A percentile compares a stretch with the other conserved stretches of the same genome.
phyloP scores from a whole-genome alignment of 805 yeast species.

The Kazachstania bromeliacearum region DNA sequence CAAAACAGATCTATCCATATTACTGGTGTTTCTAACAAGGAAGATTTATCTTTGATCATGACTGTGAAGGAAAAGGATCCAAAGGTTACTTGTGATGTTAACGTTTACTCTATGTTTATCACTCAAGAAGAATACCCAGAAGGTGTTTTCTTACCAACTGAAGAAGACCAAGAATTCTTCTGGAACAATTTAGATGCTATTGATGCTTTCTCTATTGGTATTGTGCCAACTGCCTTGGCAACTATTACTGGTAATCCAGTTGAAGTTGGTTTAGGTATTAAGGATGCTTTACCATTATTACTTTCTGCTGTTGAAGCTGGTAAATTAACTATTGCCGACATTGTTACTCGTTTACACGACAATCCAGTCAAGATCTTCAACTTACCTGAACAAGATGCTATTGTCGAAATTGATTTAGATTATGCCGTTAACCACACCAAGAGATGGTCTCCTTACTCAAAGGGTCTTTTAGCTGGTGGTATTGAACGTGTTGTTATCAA shows the following conservation, averaged over 20 bases:
- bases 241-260: slow-evolving; percentile 50
- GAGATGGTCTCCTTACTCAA: slow-evolving; percentile 47
- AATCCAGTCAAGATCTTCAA: slow-evolving; percentile 78
- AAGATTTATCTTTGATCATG: slow-evolving; percentile 73
- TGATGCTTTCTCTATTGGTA: slow-evolving; percentile 84
- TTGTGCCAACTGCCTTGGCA: slow-evolving; percentile 65
- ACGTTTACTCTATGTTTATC: slow-evolving; percentile 69
- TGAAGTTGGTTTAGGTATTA: slow-evolving; percentile 66
- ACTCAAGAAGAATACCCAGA: slow-evolving; percentile 63
- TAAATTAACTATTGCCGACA: slow-evolving; percentile 61
- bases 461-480: slow-evolving; percentile 58
- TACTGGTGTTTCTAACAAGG: slow-evolving; percentile 71
- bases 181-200: slow-evolving; percentile 67
- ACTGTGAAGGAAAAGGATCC: slow-evolving; percentile 78
- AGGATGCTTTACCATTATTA: slow-evolving; percentile 74
- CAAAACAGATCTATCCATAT: slow-evolving; percentile 80
- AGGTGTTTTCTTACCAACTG: slow-evolving; percentile 66
- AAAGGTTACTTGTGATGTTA: slow-evolving; percentile 82
- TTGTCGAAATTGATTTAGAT: slow-evolving; percentile 77
- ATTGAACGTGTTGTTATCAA: slow-evolving; percentile 80
- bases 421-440: slow-evolving; percentile 37
- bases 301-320: slow-evolving; percentile 71
- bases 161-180: slow-evolving; percentile 69
- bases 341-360: slow-evolving; percentile 63
- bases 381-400: slow-evolving; percentile 61